These are phyloP conservation scores for Boletellus ananas DNA, from an alignment of 768 basidiomycete genomes.

Conservation along the genomic window DNA sequence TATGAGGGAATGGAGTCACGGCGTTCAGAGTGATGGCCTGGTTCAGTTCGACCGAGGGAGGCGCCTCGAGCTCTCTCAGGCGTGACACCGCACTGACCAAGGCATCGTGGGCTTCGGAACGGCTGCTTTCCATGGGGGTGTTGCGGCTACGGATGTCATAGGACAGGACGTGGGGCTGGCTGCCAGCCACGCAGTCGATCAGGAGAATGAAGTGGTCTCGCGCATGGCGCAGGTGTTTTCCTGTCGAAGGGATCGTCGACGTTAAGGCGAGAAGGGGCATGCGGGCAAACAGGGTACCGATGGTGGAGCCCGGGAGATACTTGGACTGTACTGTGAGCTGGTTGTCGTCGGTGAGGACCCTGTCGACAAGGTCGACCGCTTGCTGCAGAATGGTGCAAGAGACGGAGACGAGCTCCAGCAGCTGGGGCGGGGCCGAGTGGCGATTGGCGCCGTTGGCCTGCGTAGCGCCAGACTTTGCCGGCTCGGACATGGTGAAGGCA, in stretches of 20 bases:
- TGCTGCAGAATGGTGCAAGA: conserved; percentile 66
- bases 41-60: conserved; percentile 44
- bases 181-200: conserved; percentile 47
- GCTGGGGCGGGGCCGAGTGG: conserved; percentile 23
- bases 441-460: conserved; percentile 7
- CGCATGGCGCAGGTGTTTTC: conserved; percentile 84
- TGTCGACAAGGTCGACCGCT: conserved; percentile 68
- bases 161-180: conserved; percentile 52
- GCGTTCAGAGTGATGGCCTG: conserved; percentile 71
- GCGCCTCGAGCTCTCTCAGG: conserved; percentile 46
- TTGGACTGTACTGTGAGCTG: conserved; percentile 68
- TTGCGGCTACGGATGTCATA: conserved; percentile 77
- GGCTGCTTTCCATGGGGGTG: conserved; percentile 78
- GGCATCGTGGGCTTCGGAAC: conserved; percentile 54
- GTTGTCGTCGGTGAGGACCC: conserved; percentile 59
- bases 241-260: conserved; percentile 34
- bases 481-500: conserved; percentile 20
- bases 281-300: conserved; percentile 46
- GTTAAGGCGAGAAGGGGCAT: neutral
- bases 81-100: conserved; percentile 52
- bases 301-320: conserved; percentile 82
- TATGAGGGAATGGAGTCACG: conserved; percentile 73
- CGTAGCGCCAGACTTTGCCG: conserved; percentile 8
- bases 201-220: conserved; percentile 78
- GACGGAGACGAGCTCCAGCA: conserved; percentile 60